These are phyloP conservation scores for Metroxylon sagu DNA, from an alignment of 176 grass and related monocot species.

Conservation along the genomic window DNA sequence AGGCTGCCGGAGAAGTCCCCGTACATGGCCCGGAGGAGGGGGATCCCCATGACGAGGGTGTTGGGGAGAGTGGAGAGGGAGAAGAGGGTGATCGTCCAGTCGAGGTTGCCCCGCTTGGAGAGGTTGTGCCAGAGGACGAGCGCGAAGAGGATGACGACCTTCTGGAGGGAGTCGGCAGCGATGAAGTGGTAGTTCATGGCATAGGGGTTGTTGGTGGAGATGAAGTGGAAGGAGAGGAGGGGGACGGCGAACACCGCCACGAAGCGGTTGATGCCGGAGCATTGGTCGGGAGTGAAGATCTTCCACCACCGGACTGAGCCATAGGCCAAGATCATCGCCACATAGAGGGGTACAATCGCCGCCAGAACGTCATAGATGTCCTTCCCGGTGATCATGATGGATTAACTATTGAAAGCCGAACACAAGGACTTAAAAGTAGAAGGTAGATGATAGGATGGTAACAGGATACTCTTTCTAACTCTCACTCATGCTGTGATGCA, in stretches of 20 bases:
- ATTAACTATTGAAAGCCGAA: background rate
- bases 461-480: too few species aligned
- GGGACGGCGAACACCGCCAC: conserved; percentile 95
- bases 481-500: too few species aligned
- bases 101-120: conserved; percentile 41
- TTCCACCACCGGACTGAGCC: conserved; percentile 88
- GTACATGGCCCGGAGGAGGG: conserved; percentile 90
- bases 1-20: conserved; percentile 79
- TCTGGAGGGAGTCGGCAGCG: conserved; percentile 86
- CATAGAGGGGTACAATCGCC: conserved; percentile 88
- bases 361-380: conserved; percentile 95
- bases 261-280: conserved; percentile 97
- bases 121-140: conserved; percentile 79
- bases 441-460: too few species aligned
- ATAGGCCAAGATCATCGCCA: conserved; percentile 91
- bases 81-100: conserved; percentile 98
- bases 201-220: conserved; percentile 80
- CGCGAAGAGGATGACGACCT: conserved; percentile 66
- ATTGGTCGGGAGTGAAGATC: conserved; percentile 91
- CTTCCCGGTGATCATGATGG: conserved; percentile 71
- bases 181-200: conserved; percentile 93
- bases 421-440: too few species aligned
- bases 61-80: conserved; percentile 91
- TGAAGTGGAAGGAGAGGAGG: conserved; percentile 98
- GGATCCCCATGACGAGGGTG: conserved; percentile 99